Evolutionary conservation across 148 eudicot genomes (phyloP), one percentile per base, ranked within the genome.

Genomic region (Hydrangea macrophylla): DNA sequence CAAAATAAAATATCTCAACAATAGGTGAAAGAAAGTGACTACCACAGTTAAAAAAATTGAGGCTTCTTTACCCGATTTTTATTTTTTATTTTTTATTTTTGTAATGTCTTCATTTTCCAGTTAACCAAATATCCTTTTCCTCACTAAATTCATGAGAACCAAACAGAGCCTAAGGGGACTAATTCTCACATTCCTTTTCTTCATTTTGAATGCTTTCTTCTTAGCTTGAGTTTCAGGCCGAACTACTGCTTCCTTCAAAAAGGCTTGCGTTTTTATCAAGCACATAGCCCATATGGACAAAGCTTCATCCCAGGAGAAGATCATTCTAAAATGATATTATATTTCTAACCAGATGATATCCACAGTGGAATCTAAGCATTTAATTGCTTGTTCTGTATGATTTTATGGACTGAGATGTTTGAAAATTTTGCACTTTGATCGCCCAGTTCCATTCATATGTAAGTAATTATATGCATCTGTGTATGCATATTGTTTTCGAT

Each of bases 161-260:
- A n/a, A n/a, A n/a, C n/a, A n/a, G n/a, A n/a, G n/a, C n/a, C n/a
- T n/a, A n/a, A n/a, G n/a, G 35, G 27, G 5, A 53, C 9, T 20
- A 67, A 50, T 35, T 55, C 39, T 61, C 18, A 10, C 55, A n/a
- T 54, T 36, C n/a, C 36, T 53, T 50, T 59, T 23, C 24, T 51
- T 55, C 37, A 7, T 48, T 40, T 26, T 18, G 15, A 20, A 31
- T 58, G 7, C 61, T 48, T 8, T 35, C 39, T 64, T 54, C 30
- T 42, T 72, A 64, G 68, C 45, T 39, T 55, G 36, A 55, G 39
- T 66, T 28, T 55, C 62, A 17, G 44, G 32, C 22, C 56, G 6
- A 22, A 30, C 65, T n/a, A 0, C 39, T 23, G 1, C 9, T 42
- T 42, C 8, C 28, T 25, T 17, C 40, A 33, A 10, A 36, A 18